Percentiles rank a stretch among this genome's conserved stretches.
Evolutionary conservation across 129 eudicot species (phyloP).

Genomic region (Flaveria ramosissima): DNA sequence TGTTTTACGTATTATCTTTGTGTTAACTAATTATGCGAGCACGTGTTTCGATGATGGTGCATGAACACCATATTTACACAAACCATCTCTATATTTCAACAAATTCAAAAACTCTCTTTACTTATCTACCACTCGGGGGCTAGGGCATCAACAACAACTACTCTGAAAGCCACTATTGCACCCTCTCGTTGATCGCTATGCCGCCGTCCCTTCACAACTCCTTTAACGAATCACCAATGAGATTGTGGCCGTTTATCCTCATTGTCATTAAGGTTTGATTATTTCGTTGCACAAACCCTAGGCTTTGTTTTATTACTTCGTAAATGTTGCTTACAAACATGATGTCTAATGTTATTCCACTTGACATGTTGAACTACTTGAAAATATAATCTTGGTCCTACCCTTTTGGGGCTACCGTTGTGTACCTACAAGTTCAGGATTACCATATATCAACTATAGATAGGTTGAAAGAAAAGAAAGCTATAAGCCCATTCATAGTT

Average conservation of each 20-base stretch:
- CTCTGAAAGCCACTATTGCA: conserved; percentile 14
- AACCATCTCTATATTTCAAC: too few species aligned
- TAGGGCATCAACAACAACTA: conserved; percentile 27
- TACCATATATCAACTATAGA: too few species aligned
- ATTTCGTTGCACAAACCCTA: conserved; percentile 16
- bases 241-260: not conserved
- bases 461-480: too few species aligned
- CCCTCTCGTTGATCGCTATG: conserved; percentile 16
- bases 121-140: not conserved
- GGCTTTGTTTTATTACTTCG: not conserved
- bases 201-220: conserved; percentile 2
- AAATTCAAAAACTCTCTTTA: conserved; percentile 1
- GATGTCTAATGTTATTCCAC: too few species aligned
- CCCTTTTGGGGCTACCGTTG: too few species aligned
- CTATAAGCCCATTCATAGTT: too few species aligned
- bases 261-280: conserved; percentile 30
- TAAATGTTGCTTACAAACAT: too few species aligned
- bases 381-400: too few species aligned
- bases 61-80: too few species aligned
- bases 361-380: too few species aligned
- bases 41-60: too few species aligned
- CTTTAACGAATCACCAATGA: not conserved
- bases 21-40: not conserved
- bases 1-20: conserved; percentile 2
- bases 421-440: too few species aligned